Evolutionary conservation across 768 basidiomycete species (phyloP), one percentile per base, ranked within the genome.

Genomic region (Filobasidium floriforme): DNA sequence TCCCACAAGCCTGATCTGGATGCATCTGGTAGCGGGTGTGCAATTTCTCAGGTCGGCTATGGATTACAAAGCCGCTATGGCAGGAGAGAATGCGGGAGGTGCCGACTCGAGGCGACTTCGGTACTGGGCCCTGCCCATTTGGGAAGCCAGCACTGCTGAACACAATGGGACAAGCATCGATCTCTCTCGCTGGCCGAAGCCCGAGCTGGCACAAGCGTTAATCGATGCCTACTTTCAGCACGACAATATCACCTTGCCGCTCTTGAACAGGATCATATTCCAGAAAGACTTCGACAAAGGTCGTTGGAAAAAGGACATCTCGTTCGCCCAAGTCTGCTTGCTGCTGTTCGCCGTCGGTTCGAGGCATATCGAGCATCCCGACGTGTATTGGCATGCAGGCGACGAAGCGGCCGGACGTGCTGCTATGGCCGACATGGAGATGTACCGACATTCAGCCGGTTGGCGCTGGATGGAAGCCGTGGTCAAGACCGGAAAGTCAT

Each of bases 311-410:
- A 76, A 70, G 0, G 81, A 88, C 63, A 62, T 80, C 0, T 72
- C 79, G 0, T 90, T 92, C 72, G 73, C 75, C 49, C 75, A 71
- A 66, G 82, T 89, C 28, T 77, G 76, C 67, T 80, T 91, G 6
- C 81, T 89, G 1, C 84, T 90, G 0, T 89, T 88, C 72, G 89
- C 90, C 0, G 80, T 85, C 22, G 89, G 82, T 1, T 80, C 88
- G 0, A 73, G 85, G 72, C 80, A 80, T 75, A 73, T 84, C n/a
- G 80, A 86, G 65, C 87, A 90, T 71, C 82, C 81, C 0, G 80
- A 87, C 11, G 84, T 86, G 1, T 73, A 70, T 52, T 78, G 74
- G 75, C 70, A 71, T 5, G 46, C 66, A 2, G 61, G 44, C 10
- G 65, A 66, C 28, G 61, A 43, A 10, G 41, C 15, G 1, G 62